Evolutionary conservation across 2,329 filamentous ascomycete species (phyloP), one percentile per base, ranked within the genome.

Genomic region (Claviceps spartinae): DNA sequence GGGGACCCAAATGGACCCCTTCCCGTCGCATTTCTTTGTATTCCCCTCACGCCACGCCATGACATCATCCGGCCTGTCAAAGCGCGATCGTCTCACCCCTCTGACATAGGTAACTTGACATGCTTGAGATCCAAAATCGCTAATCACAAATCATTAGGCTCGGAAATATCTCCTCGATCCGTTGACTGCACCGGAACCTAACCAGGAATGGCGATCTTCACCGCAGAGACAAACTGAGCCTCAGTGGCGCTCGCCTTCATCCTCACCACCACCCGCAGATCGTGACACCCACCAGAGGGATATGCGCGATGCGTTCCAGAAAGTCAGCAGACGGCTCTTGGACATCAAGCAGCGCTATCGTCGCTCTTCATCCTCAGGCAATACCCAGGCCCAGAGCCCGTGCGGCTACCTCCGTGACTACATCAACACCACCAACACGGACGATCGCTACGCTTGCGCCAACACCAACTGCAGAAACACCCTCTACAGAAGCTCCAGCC

Each of bases 111-210:
- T 30, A 34, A 34, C 30, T 34, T 34, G 30, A 34, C 30, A 11
- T 34, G 9, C 30, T 34, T 34, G 9, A 34, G 30, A 34, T 34
- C 9, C 30, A 34, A 34, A 11, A 34, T 34, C 30, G 4, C 43
- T 43, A 16, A 50, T 18, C 3, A 18, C 4, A n/a, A 20, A 18
- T 11, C 18, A 9, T 2, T 61, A 87, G 83, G 81, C 83, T 44
- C 71, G 75, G 50, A 76, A 79, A 60, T 82, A 84, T 61, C 71
- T 88, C 45, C 77, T 88, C 57, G 82, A 85, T 59, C 85, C 85
- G 57, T 70, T 88, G 55, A 81, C 73, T 59, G 82, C 75, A 22
- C 82, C 81, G 9, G 81, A 86, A 55, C 84, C 84, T 14, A 79
- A 73, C 54, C 77, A 83, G 55, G 80, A 85, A 47, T 82, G 83